Conservation (phyloP, 306 rosid genomes). For the Dicorynia guianensis region DNA sequence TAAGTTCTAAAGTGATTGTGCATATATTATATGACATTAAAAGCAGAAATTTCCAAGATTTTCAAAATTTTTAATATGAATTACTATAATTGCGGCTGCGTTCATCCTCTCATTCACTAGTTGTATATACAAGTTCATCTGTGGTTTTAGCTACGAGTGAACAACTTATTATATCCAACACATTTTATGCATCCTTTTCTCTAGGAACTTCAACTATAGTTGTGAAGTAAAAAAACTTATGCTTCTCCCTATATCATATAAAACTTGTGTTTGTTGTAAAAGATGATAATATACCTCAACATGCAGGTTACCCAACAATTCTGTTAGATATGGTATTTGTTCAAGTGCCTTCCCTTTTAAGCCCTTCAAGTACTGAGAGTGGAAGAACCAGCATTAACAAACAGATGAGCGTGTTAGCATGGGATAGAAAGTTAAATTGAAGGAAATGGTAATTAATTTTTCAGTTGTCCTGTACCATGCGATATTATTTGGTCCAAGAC, state of each 20-base stretch:
- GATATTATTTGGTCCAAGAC: conserved; percentile 25
- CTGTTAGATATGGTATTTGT: conserved; percentile 69
- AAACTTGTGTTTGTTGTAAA: conserved; percentile 23
- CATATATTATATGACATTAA: conserved; percentile 10
- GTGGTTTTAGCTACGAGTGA: conserved; percentile 20
- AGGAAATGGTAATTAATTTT: conserved; percentile 16
- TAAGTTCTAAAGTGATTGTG: conserved; percentile 9
- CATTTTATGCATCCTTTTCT: conserved; percentile 22
- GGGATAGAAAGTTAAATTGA: conserved; percentile 30
- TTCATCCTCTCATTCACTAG: conserved; percentile 8
- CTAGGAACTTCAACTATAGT: not conserved
- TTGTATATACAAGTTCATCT: not conserved
- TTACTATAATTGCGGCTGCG: conserved; percentile 8
- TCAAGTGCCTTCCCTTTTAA: conserved; percentile 55
- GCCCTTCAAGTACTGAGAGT: conserved; percentile 66
- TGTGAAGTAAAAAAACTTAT: not conserved
- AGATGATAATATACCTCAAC: conserved; percentile 57
- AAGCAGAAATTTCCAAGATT: conserved; percentile 19
- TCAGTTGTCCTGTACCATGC: conserved; percentile 1
- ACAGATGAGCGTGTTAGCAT: conserved; percentile 30
- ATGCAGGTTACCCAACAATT: conserved; percentile 56
- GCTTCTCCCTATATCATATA: conserved; percentile 15
- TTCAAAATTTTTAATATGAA: conserved; percentile 6
- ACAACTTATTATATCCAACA: not conserved
- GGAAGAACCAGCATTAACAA: conserved; percentile 45